A percentile compares a stretch with the other conserved stretches of the same genome.
phyloP scores from a whole-genome alignment of 2,329 filamentous ascomycete genomes.

The Leptographium flavum region DNA sequence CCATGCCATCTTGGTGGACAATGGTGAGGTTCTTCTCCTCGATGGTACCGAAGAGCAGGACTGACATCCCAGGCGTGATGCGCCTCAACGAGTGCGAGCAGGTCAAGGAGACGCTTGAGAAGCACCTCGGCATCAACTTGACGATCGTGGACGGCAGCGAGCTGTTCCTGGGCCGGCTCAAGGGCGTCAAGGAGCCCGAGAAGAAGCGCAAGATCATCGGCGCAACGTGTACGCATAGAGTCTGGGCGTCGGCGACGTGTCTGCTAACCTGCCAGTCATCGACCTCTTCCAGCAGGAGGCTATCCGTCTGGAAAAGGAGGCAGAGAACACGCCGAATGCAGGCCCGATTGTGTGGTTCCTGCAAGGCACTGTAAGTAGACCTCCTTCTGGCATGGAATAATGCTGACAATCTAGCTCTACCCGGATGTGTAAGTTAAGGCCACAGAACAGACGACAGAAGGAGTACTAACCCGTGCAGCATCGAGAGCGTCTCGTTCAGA shows the following conservation, averaged over 20 bases:
- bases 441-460: too few species aligned
- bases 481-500: neutral
- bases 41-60: neutral
- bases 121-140: conserved; percentile 79
- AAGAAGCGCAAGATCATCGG: conserved; percentile 67
- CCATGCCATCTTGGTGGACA: conserved; percentile 56
- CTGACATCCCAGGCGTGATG: conserved; percentile 33
- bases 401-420: too few species aligned
- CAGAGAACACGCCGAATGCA: conserved; percentile 49
- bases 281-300: conserved; percentile 70
- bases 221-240: conserved; percentile 27
- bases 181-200: conserved; percentile 54
- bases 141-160: conserved; percentile 72
- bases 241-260: too few species aligned
- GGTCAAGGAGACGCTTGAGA: conserved; percentile 64
- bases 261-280: conserved; percentile 10
- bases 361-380: conserved; percentile 77
- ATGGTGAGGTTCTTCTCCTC: conserved; percentile 26
- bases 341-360: conserved; percentile 76
- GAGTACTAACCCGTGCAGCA: too few species aligned
- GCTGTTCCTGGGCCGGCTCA: conserved; percentile 61
- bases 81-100: conserved; percentile 45
- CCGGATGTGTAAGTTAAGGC: too few species aligned
- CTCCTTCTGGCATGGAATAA: too few species aligned
- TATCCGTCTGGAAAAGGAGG: conserved; percentile 50